phyloP scores from a whole-genome alignment of 192 early-diverging fungal species.

The Pilaira anomala region DNA sequence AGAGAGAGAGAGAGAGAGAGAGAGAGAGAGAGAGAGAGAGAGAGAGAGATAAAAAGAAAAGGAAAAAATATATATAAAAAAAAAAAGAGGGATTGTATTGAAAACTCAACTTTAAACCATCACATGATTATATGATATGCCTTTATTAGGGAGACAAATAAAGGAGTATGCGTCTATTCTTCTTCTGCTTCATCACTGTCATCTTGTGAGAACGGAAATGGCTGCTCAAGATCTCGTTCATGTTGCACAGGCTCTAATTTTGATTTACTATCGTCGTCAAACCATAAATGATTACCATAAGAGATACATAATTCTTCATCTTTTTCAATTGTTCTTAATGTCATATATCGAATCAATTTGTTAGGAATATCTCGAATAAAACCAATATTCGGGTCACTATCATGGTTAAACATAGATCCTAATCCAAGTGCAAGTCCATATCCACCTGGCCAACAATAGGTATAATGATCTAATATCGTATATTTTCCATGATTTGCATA shows the following conservation, averaged over 20 bases:
- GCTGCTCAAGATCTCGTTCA: constrained; percentile 12
- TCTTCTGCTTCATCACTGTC: not conserved
- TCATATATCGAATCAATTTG: constrained; percentile 53
- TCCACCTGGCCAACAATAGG: constrained; percentile 59
- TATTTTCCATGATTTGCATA: constrained; percentile 54
- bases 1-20: not conserved
- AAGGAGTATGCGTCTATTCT: not conserved
- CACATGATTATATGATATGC: constrained; percentile 17
- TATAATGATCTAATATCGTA: constrained; percentile 64
- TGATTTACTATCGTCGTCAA: constrained; percentile 49
- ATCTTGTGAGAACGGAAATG: constrained; percentile 14
- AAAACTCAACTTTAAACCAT: not conserved
- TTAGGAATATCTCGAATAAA: constrained; percentile 57
- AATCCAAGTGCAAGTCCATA: constrained; percentile 62
- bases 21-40: not conserved
- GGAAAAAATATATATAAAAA: constrained; percentile 12
- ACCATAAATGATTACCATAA: constrained; percentile 65
- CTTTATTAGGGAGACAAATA: not conserved
- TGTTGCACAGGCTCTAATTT: not conserved
- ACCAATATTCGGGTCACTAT: constrained; percentile 54
- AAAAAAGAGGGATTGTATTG: not conserved
- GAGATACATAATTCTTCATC: constrained; percentile 66
- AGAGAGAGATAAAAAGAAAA: not conserved
- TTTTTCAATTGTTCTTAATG: constrained; percentile 47
- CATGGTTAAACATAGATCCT: constrained; percentile 68